These are phyloP conservation scores for Aspergillus nanangensis DNA, from an alignment of 495 filamentous ascomycete genomes.

Conservation along the genomic window DNA sequence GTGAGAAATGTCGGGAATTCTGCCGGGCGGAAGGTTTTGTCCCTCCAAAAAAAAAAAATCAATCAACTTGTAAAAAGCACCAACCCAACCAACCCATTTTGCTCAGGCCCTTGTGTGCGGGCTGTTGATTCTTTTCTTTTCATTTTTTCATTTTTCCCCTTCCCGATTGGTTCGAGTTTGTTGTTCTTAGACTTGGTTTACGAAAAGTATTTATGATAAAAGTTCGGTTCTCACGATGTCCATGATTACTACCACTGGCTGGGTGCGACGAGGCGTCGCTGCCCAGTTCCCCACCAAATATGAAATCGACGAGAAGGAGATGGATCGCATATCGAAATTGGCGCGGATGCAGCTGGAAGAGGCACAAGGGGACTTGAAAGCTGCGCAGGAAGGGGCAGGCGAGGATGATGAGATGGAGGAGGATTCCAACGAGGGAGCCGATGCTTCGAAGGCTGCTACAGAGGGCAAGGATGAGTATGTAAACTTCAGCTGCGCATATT, in stretches of 20 bases:
- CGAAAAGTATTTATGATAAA: too few species aligned
- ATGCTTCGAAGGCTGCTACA: conserved; percentile 19
- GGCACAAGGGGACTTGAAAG: conserved; percentile 77
- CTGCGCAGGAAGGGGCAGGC: conserved; percentile 49
- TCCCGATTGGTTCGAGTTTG: conserved; percentile 2
- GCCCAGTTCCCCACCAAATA: conserved; percentile 88
- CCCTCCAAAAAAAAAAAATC: conserved; percentile 28
- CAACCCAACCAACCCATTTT: too few species aligned
- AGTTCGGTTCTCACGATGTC: conserved; percentile 54
- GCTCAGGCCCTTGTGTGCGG: too few species aligned
- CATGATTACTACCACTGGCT: conserved; percentile 92
- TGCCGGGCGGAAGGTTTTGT: conserved; percentile 30
- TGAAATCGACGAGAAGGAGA: conserved; percentile 88
- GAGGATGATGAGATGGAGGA: conserved; percentile 25
- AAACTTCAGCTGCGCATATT: conserved; percentile 18
- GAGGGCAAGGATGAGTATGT: conserved; percentile 17
- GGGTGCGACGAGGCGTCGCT: conserved; percentile 92
- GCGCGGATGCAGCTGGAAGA: conserved; percentile 91
- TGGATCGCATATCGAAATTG: conserved; percentile 81
- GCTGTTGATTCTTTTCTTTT: not conserved
- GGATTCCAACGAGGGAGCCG: too few species aligned
- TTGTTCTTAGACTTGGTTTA: too few species aligned
- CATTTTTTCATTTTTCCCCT: conserved; percentile 2
- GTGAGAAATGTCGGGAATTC: conserved; percentile 25
- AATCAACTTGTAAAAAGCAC: conserved; percentile 24